Evolutionary conservation across 1,139 yeast genomes (phyloP), one percentile per base, ranked within the genome.

Genomic region (Torulaspora globosa): DNA sequence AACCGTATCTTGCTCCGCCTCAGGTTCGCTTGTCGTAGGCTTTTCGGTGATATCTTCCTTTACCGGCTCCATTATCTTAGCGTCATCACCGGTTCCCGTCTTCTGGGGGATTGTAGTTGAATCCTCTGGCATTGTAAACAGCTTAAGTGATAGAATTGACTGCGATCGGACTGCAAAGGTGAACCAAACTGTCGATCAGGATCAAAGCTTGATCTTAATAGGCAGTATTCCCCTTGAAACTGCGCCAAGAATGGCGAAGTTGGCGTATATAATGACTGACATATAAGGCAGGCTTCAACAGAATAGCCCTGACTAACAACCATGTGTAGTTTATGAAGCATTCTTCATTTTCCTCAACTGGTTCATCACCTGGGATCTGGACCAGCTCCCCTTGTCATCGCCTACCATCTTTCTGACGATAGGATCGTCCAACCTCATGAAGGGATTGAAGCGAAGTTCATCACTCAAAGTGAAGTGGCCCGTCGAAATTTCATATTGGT

Each of bases 381-480:
- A 67, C 23, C 62, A 59, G 10, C 53, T 51, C 0, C 72, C 71
- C 1, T 72, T 70, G 0, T 79, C 69, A 16, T 75, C 76, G 2
- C 74, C 74, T 0, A 85, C 75, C 14, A 76, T 77, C 43, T 69
- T 58, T 55, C 77, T 72, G 9, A 87, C 78, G 26, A 66, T 68
- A 0, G 80, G 76, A 56, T 84, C 89, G 31, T 68, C 61, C 16
- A 87, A 71, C 61, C 86, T 78, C 92, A 90, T 83, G 68, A 94
- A 92, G 28, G 98, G 98, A 64, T 92, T 92, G 69, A 80, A 84
- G 44, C 72, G 66, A 55, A 81, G 72, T 66, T 92, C 99, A 60
- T 92, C 96, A 6, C 77, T 80, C 55, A 94, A 78, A 3, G 97
- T 88, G 68, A 87, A 90, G 28, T 63, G 66, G 0, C 98, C 98